Percentiles rank a stretch among this genome's conserved stretches.
Conservation (phyloP, 1,284 basidiomycete species). For the Malassezia restricta region DNA sequence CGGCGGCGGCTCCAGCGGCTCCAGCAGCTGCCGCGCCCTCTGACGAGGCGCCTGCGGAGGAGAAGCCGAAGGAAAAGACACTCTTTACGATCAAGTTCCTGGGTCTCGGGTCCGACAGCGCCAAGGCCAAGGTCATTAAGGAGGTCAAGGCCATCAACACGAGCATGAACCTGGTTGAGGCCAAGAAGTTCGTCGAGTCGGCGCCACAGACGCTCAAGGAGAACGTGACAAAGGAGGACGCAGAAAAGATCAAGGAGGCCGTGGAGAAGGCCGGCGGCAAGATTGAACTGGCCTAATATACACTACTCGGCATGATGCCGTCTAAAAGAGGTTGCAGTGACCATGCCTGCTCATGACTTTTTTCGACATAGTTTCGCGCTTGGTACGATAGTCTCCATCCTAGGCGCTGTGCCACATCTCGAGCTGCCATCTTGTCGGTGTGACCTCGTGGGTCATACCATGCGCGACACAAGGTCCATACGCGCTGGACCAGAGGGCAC, state of each 20-base stretch:
- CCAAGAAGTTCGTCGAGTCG: conserved; percentile 98
- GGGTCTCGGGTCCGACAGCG: conserved; percentile 38
- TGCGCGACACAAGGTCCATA: neutral
- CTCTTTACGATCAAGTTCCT: conserved; percentile 72
- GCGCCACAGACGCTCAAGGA: conserved; percentile 90
- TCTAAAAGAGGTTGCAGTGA: conserved; percentile 3
- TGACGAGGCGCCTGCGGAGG: conserved; percentile 53
- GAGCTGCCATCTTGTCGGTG: neutral
- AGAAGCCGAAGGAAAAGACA: conserved; percentile 98
- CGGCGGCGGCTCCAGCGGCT: conserved; percentile 52
- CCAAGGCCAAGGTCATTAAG: conserved; percentile 86
- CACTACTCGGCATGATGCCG: neutral
- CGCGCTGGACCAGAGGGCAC: neutral
- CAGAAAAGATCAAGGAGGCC: conserved; percentile 83
- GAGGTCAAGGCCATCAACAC: conserved; percentile 70
- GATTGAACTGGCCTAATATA: conserved; percentile 52
- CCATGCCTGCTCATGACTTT: neutral
- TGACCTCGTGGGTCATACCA: conserved; percentile 6
- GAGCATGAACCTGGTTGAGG: conserved; percentile 51
- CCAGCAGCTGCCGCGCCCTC: conserved; percentile 49
- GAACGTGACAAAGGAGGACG: conserved; percentile 90
- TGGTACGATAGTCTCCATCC: conserved; percentile 16
- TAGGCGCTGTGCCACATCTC: conserved; percentile 13
- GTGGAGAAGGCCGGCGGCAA: conserved; percentile 82
- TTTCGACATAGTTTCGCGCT: conserved; percentile 4